These are phyloP conservation scores for Populus euphratica DNA, from an alignment of 345 rosid species.

Conservation along the genomic window DNA sequence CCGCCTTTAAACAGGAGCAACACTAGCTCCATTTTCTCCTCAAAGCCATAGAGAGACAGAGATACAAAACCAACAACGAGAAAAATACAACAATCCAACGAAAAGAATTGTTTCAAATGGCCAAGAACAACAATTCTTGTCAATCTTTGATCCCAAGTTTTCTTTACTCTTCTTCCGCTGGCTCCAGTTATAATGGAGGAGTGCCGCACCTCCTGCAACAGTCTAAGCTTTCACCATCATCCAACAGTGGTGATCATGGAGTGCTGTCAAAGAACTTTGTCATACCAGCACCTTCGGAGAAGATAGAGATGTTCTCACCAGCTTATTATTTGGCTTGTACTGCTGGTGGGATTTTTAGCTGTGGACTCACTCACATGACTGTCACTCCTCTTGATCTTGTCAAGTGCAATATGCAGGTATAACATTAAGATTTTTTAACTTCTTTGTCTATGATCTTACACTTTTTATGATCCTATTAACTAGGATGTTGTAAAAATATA, in stretches of 20 bases:
- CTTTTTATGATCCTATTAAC: not conserved
- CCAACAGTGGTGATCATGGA: conserved; percentile 4
- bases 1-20: conserved; percentile 5
- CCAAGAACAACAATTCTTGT: conserved; percentile 32
- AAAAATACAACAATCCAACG: not conserved
- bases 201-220: not conserved
- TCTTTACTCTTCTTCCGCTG: conserved; percentile 51
- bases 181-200: not conserved
- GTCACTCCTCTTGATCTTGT: conserved; percentile 93
- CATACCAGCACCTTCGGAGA: conserved; percentile 64
- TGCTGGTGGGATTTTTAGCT: conserved; percentile 63
- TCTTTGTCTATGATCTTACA: not conserved
- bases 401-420: conserved; percentile 99
- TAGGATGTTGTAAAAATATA: not conserved
- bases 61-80: not conserved
- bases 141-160: conserved; percentile 64
- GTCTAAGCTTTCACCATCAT: not conserved
- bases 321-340: conserved; percentile 78
- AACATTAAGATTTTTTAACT: not conserved
- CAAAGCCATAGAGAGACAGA: not conserved
- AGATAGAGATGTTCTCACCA: conserved; percentile 76
- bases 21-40: not conserved
- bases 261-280: conserved; percentile 19
- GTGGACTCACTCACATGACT: conserved; percentile 82
- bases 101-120: conserved; percentile 31